Evolutionary conservation across 2,329 filamentous ascomycete genomes (phyloP).

Genomic region (Penicillium sp.): DNA sequence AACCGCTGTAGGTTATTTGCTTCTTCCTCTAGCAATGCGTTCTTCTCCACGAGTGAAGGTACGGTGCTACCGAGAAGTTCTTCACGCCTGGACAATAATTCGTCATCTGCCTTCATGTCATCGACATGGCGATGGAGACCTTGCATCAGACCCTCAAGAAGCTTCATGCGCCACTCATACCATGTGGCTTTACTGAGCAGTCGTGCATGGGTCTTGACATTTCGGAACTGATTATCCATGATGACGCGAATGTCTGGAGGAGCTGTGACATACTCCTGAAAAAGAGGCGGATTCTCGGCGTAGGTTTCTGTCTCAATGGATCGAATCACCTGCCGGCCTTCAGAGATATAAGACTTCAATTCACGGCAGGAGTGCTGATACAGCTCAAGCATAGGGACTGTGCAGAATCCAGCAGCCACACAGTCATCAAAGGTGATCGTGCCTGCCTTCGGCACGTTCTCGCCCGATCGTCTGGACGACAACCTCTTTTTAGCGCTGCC

Average conservation of each 20-base stretch:
- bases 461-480: slow-evolving; percentile 26
- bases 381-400: slow-evolving; percentile 86
- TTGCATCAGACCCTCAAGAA: slow-evolving; percentile 78
- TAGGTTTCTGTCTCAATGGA: slow-evolving; percentile 88
- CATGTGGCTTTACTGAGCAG: slow-evolving; percentile 92
- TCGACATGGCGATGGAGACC: slow-evolving; percentile 74
- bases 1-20: slow-evolving; percentile 67
- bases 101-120: slow-evolving; percentile 74
- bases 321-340: slow-evolving; percentile 84
- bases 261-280: slow-evolving; percentile 87
- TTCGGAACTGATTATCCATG: slow-evolving; percentile 97
- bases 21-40: slow-evolving; percentile 64
- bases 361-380: slow-evolving; percentile 96
- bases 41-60: slow-evolving; percentile 63
- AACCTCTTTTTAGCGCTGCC: slow-evolving; percentile 40
- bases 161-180: slow-evolving; percentile 96
- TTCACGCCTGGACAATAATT: slow-evolving; percentile 67
- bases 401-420: slow-evolving; percentile 86
- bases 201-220: slow-evolving; percentile 89
- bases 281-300: slow-evolving; percentile 86
- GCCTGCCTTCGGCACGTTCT: slow-evolving; percentile 27
- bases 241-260: slow-evolving; percentile 77
- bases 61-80: slow-evolving; percentile 66
- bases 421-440: slow-evolving; percentile 65
- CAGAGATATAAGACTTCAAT: slow-evolving; percentile 93